Conservation (phyloP, 139 green algal species). For the Chlorella ohadii region DNA sequence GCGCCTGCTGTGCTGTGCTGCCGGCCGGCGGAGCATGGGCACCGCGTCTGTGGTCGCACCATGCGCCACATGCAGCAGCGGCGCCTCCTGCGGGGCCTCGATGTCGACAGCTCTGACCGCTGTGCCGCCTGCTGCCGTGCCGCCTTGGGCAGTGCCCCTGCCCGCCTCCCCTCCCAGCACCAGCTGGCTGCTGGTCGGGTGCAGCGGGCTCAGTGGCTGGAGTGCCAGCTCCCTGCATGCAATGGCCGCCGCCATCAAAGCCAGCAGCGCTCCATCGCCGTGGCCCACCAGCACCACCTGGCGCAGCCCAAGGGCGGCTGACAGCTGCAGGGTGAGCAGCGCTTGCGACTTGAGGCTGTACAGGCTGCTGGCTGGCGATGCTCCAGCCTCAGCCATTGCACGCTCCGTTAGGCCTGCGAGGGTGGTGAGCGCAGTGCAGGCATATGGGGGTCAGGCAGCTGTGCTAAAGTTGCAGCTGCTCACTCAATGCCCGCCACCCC, state of each 20-base stretch:
- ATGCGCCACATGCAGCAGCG: too few relatives aligned
- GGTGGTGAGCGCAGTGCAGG: too few relatives aligned
- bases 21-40: neutral
- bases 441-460: too few relatives aligned
- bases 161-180: neutral
- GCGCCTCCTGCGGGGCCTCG: too few relatives aligned
- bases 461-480: too few relatives aligned
- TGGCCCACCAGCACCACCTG: constrained; percentile 70
- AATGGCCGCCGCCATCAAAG: constrained; percentile 59
- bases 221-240: constrained; percentile 32
- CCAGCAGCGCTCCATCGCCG: constrained; percentile 74
- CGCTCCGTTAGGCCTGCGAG: constrained; percentile 54
- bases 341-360: constrained; percentile 67
- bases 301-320: constrained; percentile 48
- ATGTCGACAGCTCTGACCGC: too few relatives aligned
- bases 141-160: neutral
- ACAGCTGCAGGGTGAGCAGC: constrained; percentile 66
- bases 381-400: neutral
- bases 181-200: too few relatives aligned
- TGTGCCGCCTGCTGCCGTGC: too few relatives aligned
- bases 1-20: neutral
- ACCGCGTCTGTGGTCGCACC: neutral
- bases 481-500: too few relatives aligned
- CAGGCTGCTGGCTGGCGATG: constrained; percentile 27
- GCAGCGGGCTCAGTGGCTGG: too few relatives aligned